Base-by-base conservation (phyloP, 2,329 filamentous ascomycete genomes). In the Reticulascus tulasneorum region DNA sequence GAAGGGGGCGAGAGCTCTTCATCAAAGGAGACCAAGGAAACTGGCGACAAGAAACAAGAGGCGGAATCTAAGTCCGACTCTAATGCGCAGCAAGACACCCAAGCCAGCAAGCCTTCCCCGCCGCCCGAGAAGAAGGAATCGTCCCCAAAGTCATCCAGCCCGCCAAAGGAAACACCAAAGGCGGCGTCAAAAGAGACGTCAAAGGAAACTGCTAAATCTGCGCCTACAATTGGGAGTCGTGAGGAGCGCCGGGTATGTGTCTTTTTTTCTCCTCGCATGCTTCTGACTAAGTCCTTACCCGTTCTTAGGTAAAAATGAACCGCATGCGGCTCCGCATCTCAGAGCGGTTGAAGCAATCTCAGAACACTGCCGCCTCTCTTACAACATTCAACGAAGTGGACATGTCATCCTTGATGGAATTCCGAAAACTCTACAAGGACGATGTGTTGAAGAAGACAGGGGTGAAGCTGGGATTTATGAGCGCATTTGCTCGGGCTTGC, bases 311-410 rank as follows among this genome's bases (percentile, higher is more conserved):
- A 55, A 98, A 98, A 77, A 98, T 98, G 93, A 97, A 97, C 74
- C 88, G 93, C 48, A 98, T 98, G 93, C 89, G 93, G 48, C 79
- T 97, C 44, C 84, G 93, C 45, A 98, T 97, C 51, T 88, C 93
- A 33, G 93, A 98, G 72, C 89, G 93, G 51, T 78, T 98, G 48
- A 98, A 98, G 79, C 93, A 98, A 63, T 97, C 93, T 15, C 93
- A 98, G 62, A 98, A 98, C 70, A 97, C 93, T 2, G 91, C 93
- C 33, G 93, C 93, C 28, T 95, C 93, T 5, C 75, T 98, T 35
- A 97, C 93, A 30, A 98, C 93, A 18, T 98, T 98, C 77, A 96
- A 98, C 64, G 91, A 97, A 66, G 93, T 98, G 44, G 93, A 98
- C 63, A 98, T 98, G 93, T 94, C 91, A 21, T 87, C 85, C 16